phyloP scores from a whole-genome alignment of 2,329 filamentous ascomycete species.

The Ascochyta lentis region DNA sequence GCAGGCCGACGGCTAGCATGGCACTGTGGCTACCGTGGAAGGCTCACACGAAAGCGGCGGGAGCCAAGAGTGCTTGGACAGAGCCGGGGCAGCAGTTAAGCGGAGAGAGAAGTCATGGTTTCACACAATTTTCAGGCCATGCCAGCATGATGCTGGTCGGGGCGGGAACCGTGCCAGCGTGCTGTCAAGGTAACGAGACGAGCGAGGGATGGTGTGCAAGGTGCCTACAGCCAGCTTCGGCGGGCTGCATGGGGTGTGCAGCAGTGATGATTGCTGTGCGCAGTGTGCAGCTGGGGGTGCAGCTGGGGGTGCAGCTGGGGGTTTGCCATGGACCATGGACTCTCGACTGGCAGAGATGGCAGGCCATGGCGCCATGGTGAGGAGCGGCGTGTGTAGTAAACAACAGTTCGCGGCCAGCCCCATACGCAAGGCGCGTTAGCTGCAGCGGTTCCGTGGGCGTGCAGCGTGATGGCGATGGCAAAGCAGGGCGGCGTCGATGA shows the following conservation, averaged over 20 bases:
- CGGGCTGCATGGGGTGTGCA: constrained; percentile 22
- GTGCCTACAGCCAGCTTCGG: constrained; percentile 14
- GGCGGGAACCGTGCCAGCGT: constrained; percentile 29
- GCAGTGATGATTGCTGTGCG: background rate
- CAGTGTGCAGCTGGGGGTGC: constrained; percentile 3
- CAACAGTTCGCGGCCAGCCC: constrained; percentile 16
- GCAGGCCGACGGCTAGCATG: constrained; percentile 23
- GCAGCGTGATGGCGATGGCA: constrained; percentile 23
- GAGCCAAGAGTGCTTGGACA: constrained; percentile 21
- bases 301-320: constrained; percentile 12
- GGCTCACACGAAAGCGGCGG: constrained; percentile 18
- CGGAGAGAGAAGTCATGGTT: constrained; percentile 36
- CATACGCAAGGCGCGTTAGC: constrained; percentile 16
- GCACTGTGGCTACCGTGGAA: constrained; percentile 10
- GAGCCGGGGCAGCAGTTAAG: constrained; percentile 28
- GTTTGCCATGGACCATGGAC: too few species aligned
- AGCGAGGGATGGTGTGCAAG: constrained; percentile 21
- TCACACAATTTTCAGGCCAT: constrained; percentile 29
- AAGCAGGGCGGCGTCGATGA: constrained; percentile 20
- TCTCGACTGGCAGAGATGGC: background rate
- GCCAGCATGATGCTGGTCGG: constrained; percentile 33
- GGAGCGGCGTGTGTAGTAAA: constrained; percentile 22
- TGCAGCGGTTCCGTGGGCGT: constrained; percentile 17
- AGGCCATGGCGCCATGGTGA: too few species aligned
- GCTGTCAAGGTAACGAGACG: constrained; percentile 33